phyloP scores from a whole-genome alignment of 148 eudicot species.

The Polygonum maritimum region DNA sequence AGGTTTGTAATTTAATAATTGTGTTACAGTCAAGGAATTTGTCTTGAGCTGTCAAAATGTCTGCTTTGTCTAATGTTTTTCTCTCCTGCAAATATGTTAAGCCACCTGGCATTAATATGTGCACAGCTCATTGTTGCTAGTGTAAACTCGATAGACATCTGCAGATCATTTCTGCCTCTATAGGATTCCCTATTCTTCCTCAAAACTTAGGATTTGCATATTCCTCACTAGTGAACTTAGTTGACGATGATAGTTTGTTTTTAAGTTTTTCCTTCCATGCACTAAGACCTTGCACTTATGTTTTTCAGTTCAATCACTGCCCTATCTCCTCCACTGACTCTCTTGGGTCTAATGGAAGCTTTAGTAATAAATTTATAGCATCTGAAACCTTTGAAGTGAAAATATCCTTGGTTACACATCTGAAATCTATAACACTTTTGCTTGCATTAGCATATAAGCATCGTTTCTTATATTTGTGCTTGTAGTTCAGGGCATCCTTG shows the following conservation, averaged over 20 bases:
- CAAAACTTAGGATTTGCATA: no score
- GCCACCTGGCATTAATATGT: no score
- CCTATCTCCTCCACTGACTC: background rate
- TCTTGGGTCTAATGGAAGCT: background rate
- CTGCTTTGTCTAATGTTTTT: no score
- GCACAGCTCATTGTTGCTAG: no score
- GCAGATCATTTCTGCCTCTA: no score
- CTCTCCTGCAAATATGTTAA: no score
- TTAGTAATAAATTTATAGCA: background rate
- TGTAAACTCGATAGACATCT: no score
- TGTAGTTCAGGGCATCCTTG: background rate
- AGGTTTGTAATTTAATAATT: conserved; percentile 15
- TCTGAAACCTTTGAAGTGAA: background rate
- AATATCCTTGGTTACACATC: background rate
- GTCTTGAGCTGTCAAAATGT: no score
- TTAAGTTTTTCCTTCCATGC: background rate
- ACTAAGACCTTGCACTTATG: background rate
- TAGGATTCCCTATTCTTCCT: no score
- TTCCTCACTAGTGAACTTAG: no score
- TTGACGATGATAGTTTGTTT: no score
- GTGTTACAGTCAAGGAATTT: background rate
- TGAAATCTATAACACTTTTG: background rate
- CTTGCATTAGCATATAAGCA: background rate
- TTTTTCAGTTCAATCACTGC: background rate
- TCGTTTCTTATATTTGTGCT: background rate